These are phyloP conservation scores for Pseudogymnoascus sp. DNA, from an alignment of 2,329 filamentous ascomycete genomes.

Conservation along the genomic window DNA sequence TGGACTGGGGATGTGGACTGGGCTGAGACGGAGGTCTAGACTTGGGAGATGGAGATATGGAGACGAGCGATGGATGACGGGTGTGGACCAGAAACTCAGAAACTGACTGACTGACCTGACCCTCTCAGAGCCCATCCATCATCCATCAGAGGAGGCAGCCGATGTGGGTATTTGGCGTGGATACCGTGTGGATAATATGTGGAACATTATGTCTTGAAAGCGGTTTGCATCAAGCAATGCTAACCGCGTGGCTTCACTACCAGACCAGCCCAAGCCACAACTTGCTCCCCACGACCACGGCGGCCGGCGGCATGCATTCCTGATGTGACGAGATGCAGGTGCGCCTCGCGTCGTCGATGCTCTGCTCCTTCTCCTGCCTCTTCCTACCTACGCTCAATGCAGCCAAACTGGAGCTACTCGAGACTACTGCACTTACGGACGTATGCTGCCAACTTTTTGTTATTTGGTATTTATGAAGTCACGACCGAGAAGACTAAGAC, in stretches of 20 bases:
- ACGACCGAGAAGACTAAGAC: not conserved
- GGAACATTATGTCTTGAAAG: not conserved
- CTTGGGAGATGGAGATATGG: not conserved
- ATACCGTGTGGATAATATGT: not conserved
- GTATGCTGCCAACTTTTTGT: not conserved
- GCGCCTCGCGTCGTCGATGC: not conserved
- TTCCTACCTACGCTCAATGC: not conserved
- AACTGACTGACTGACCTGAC: not conserved
- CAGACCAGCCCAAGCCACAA: not conserved
- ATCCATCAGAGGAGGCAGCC: not conserved
- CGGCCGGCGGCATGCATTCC: not conserved
- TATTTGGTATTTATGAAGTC: conserved; percentile 1
- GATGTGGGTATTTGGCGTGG: not conserved
- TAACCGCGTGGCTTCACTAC: conserved; percentile 3
- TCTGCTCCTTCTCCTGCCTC: not conserved
- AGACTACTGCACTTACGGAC: not conserved
- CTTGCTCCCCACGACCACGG: not conserved
- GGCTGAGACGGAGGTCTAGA: conserved; percentile 8
- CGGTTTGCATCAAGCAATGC: not conserved
- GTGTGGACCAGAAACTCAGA: not conserved
- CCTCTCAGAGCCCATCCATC: not conserved
- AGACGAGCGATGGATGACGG: not conserved
- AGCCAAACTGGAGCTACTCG: not conserved
- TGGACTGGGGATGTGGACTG: not conserved
- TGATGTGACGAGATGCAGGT: not conserved